Evolutionary conservation across 495 filamentous ascomycete genomes (phyloP), one percentile per base, ranked within the genome.

Genomic region (Talaromyces adpressus): DNA sequence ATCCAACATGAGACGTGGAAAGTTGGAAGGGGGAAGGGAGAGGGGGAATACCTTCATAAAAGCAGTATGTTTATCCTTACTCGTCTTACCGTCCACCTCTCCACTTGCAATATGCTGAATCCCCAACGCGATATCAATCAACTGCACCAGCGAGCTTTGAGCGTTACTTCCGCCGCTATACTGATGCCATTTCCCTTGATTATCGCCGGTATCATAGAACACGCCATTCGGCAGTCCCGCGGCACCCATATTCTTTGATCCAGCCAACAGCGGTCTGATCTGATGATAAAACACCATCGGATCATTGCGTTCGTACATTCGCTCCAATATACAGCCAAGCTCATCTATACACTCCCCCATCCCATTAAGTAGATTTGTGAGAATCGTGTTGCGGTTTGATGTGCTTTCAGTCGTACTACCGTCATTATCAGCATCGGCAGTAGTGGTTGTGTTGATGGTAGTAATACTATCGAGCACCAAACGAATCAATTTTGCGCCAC

Each of bases 211-310:
- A 65, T 97, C 92, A 70, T 96, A 97, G 36, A 91, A 83, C 22
- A 98, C 88, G 1, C 94, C 94, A 66, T 85, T 81, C 0, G 95
- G 91, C 30, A 98, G 76, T 0, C 94, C 94, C 1, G 93, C 93
- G n/a, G 88, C 86, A 23, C 81, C 85, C 94, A 98, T 98, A 69
- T 97, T 97, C 81, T 95, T 96, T 67, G 89, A 91, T 8, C 94
- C 94, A 6, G 94, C 93, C 16, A 98, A 81, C 69, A 95, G 95
- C 0, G 94, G 95, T 6, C 94, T 86, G 59, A 98, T 91, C 53
- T 85, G 85, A 71, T 96, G 85, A 75, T 95, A 97, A 79, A 98
- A 98, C 29, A 93, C 86, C 63, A 87, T 82, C 0, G 94, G 92
- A 64, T 90, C 84, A 70, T 91, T 96, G 63, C 85, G 86, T 69